Evolutionary conservation across 805 yeast genomes (phyloP), one percentile per base, ranked within the genome.

Genomic region (Lachancea sp.): DNA sequence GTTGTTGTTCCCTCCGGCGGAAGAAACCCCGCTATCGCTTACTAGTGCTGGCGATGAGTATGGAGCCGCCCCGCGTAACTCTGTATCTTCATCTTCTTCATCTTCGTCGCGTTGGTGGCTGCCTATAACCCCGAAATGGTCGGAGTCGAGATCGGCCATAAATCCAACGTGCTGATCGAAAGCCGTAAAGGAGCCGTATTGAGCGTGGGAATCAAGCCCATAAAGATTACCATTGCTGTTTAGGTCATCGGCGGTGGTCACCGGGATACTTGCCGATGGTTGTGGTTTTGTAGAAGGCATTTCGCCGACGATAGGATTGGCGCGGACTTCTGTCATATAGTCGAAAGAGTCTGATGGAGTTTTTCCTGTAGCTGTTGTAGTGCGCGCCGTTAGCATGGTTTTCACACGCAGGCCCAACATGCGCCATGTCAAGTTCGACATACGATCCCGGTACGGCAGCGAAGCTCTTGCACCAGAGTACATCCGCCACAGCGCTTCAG

Each of bases 381-480:
- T 6, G 25, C 25, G 25, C 4, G 38, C 33, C 3, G 26, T 34
- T 5, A 12, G 35, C 29, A 35, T 17, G 13, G 19, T 35, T 35
- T 41, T 41, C 51, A 59, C 73, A 25, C 53, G 41, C 52, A 82
- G 68, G 36, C 73, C 77, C 90, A 88, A 82, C 78, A 88, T 74
- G 48, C 96, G 69, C 96, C 96, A 88, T 9, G 95, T 81, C 44
- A 88, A 64, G 59, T 89, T 89, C 57, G 85, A 87, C 81, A 89
- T 83, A 41, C 96, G 69, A 22, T 78, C 74, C 45, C 77, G 75
- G 60, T 85, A 80, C 1, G 95, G 95, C 34, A 89, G 66, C 11
- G 82, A 72, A 10, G 85, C 81, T 52, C 78, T 79, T 13, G 95
- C 95, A 51, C 75, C 77, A 42, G 82, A 72, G 64, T 89, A 89